Conservation (phyloP, 306 rosid genomes). For the Vachellia pachyceras region DNA sequence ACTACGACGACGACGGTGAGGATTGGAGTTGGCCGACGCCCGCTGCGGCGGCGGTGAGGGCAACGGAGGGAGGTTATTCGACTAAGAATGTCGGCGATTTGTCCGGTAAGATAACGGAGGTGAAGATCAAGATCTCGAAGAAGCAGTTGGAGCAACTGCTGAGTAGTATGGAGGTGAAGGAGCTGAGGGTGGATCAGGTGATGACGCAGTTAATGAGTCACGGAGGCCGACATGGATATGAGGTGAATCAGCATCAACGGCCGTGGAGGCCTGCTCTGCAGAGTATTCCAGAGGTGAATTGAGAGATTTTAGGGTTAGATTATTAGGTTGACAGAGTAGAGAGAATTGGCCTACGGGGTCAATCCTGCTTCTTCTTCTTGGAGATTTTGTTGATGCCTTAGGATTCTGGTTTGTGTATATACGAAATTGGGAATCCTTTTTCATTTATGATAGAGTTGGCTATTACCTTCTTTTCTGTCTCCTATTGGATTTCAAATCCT, state of each 20-base stretch:
- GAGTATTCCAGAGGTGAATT: slow-evolving; percentile 72
- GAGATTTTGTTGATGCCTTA: background rate
- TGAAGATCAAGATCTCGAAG: slow-evolving; percentile 89
- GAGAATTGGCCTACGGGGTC: slow-evolving; percentile 46
- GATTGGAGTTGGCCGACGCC: slow-evolving; percentile 46
- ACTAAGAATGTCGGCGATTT: background rate
- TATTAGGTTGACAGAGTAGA: background rate
- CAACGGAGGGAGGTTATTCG: background rate
- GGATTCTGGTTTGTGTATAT: slow-evolving; percentile 2
- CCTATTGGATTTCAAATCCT: too few species aligned
- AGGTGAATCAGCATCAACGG: slow-evolving; percentile 46
- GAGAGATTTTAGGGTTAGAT: slow-evolving; percentile 13
- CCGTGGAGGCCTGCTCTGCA: slow-evolving; percentile 85
- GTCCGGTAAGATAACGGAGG: slow-evolving; percentile 38
- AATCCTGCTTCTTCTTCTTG: slow-evolving; percentile 37
- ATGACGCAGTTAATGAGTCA: slow-evolving; percentile 56
- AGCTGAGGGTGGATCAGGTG: slow-evolving; percentile 65
- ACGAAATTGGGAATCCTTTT: too few species aligned
- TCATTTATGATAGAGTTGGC: too few species aligned
- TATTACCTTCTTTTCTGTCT: too few species aligned
- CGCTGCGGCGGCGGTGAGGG: background rate
- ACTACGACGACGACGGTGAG: slow-evolving; percentile 45
- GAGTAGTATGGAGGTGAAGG: slow-evolving; percentile 57
- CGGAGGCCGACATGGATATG: slow-evolving; percentile 13
- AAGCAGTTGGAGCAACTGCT: slow-evolving; percentile 72